phyloP scores from a whole-genome alignment of 2,329 filamentous ascomycete genomes.

The Sporothrix euskadiensis region DNA sequence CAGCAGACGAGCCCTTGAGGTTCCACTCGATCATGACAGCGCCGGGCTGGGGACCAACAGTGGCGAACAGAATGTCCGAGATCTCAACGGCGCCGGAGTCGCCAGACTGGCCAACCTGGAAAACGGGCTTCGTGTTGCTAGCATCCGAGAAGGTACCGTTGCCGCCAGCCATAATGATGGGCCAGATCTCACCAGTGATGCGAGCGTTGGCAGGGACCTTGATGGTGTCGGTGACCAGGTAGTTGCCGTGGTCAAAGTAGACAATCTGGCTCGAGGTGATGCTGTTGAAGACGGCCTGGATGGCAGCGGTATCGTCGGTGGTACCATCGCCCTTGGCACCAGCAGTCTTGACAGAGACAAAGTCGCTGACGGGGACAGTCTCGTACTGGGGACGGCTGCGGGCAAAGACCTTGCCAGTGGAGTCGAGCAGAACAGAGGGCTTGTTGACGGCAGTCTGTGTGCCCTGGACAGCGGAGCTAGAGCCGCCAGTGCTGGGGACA shows the following conservation, averaged over 20 bases:
- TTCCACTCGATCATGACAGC: constrained; percentile 94
- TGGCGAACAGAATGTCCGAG: constrained; percentile 82
- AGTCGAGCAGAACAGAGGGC: constrained; percentile 65
- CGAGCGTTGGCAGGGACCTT: constrained; percentile 75
- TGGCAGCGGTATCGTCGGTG: constrained; percentile 82
- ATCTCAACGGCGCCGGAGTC: constrained; percentile 83
- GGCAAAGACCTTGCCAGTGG: constrained; percentile 70
- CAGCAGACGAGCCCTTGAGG: constrained; percentile 65
- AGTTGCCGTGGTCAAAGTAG: constrained; percentile 75
- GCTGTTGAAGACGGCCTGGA: constrained; percentile 75
- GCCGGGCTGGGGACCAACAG: constrained; percentile 77
- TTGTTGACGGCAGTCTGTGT: constrained; percentile 58
- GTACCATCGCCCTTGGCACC: constrained; percentile 86
- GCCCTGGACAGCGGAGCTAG: constrained; percentile 58
- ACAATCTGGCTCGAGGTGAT: constrained; percentile 65
- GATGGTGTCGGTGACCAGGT: constrained; percentile 69
- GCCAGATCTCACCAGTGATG: constrained; percentile 91
- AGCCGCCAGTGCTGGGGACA: constrained; percentile 48
- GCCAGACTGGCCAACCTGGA: constrained; percentile 77
- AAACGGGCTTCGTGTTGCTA: constrained; percentile 76
- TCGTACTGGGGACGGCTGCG: constrained; percentile 90
- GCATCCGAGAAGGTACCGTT: constrained; percentile 68
- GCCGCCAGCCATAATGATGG: constrained; percentile 82
- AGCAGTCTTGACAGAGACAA: constrained; percentile 77
- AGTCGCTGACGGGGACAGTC: constrained; percentile 62